Conservation (phyloP, 805 yeast genomes). For the Metschnikowia santaceciliae region DNA sequence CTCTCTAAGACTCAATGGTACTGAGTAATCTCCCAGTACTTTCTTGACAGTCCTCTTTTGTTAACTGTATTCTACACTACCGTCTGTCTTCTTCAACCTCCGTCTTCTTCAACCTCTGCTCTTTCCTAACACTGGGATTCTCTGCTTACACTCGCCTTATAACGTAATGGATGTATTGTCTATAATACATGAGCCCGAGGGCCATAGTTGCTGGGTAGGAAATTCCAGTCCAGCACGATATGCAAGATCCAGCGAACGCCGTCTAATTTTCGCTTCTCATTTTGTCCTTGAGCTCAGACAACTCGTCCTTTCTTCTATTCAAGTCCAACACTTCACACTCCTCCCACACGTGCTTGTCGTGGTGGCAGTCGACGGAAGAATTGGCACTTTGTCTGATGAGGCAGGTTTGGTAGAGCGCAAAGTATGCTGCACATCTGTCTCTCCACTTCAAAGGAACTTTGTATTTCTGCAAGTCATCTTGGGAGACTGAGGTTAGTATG, state of each 20-base stretch:
- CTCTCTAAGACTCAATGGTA: too few relatives aligned
- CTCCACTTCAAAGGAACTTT: constrained; percentile 76
- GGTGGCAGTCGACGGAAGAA: constrained; percentile 53
- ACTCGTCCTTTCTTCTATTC: constrained; percentile 72
- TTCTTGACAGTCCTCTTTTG: too few relatives aligned
- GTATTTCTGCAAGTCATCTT: constrained; percentile 78
- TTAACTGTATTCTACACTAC: background rate
- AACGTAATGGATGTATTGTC: background rate
- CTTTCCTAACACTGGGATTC: too few relatives aligned
- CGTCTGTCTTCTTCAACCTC: background rate
- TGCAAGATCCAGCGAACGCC: constrained; percentile 6
- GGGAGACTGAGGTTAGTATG: constrained; percentile 51
- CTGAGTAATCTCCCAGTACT: too few relatives aligned
- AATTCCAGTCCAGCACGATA: background rate
- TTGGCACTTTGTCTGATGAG: constrained; percentile 42
- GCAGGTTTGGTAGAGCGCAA: constrained; percentile 42
- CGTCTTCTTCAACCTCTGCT: too few relatives aligned
- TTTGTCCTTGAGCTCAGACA: constrained; percentile 50
- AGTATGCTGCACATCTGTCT: constrained; percentile 72
- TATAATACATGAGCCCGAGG: constrained; percentile 1
- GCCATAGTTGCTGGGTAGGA: background rate
- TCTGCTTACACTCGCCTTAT: background rate
- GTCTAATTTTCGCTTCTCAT: constrained; percentile 19
- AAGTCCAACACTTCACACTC: constrained; percentile 81
- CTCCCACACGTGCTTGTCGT: constrained; percentile 80